Conservation (phyloP, 768 basidiomycete species). For the Psilocybe sp. region DNA sequence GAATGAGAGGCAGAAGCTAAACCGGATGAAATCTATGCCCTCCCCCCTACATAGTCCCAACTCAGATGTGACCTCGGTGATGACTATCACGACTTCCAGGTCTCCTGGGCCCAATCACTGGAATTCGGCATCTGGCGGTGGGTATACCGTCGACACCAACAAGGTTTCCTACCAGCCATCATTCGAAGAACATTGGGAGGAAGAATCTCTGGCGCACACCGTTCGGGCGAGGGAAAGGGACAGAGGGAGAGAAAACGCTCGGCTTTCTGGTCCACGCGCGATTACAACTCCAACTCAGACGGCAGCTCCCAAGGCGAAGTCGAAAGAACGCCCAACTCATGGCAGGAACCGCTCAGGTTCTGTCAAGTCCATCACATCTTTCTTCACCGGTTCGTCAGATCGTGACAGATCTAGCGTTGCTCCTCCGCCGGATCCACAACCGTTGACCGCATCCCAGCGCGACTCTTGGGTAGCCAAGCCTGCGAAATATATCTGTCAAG, state of each 20-base stretch:
- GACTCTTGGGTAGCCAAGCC: constrained; percentile 46
- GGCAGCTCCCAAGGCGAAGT: constrained; percentile 15
- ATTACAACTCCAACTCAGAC: constrained; percentile 6
- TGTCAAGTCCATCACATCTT: constrained; percentile 31
- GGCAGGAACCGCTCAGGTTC: constrained; percentile 31
- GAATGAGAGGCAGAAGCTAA: not conserved
- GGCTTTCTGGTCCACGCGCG: constrained; percentile 1
- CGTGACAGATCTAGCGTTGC: constrained; percentile 9
- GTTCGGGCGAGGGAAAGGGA: constrained; percentile 14
- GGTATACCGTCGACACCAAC: constrained; percentile 14
- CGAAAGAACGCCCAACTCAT: constrained; percentile 21
- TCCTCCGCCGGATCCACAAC: constrained; percentile 16
- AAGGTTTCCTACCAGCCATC: constrained; percentile 14
- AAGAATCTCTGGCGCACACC: constrained; percentile 8
- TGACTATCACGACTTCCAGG: constrained; percentile 1
- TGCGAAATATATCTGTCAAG: constrained; percentile 63
- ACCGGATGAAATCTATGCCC: constrained; percentile 49
- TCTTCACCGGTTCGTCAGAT: constrained; percentile 24
- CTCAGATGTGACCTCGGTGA: not conserved
- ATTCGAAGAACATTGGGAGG: constrained; percentile 7
- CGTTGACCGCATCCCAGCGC: constrained; percentile 26
- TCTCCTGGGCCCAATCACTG: not conserved
- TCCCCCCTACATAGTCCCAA: constrained; percentile 14
- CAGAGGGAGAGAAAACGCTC: constrained; percentile 10
- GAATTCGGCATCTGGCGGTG: constrained; percentile 11